Evolutionary conservation across 2,329 filamentous ascomycete genomes (phyloP), one percentile per base, ranked within the genome.

Genomic region (Colletotrichum spinosum): DNA sequence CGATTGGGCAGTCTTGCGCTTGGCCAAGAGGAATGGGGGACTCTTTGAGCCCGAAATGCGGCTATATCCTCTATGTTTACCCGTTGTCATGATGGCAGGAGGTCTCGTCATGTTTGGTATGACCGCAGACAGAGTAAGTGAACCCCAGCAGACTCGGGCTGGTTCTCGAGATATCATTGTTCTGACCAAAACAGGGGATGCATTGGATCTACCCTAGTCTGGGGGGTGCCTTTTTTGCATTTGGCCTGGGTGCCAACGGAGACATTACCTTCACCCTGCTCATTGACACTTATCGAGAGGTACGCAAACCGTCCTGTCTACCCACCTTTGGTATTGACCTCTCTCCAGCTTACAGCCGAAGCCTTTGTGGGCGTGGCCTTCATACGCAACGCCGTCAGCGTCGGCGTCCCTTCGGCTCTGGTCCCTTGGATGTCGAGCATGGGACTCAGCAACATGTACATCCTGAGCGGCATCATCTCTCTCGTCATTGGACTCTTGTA

Each of bases 31-130:
- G 1, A 80, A 80, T 7, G 72, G 72, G 2, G 79, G 79, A 7
- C 73, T 78, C 11, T 81, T 78, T 53, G 79, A 82, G 66, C 78
- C 80, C 0, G 80, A 82, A 55, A 81, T 80, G 75, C 74, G 80
- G 2, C 67, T 82, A 6, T 80, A 71, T 46, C 67, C 68, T 11
- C 61, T 70, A 0, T 54, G 73, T 6, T 63, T 72, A 3, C 72
- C 74, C 1, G 72, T 74, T 0, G 15, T 79, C 4, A 46, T 72
- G 0, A 69, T 75, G 53, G 69, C 74, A 7, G 74, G 71, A 0
- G 78, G 79, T 0, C 37, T 78, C 2, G 70, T 78, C 3, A 76
- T 80, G 74, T 77, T 78, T 45, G 78, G 77, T 4, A 57, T 72
- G 1, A 77, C 77, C 0, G 58, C 76, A 3, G 68, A 70, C 12